Conservation (phyloP, 148 eudicot species). For the Diospyros lotus region DNA sequence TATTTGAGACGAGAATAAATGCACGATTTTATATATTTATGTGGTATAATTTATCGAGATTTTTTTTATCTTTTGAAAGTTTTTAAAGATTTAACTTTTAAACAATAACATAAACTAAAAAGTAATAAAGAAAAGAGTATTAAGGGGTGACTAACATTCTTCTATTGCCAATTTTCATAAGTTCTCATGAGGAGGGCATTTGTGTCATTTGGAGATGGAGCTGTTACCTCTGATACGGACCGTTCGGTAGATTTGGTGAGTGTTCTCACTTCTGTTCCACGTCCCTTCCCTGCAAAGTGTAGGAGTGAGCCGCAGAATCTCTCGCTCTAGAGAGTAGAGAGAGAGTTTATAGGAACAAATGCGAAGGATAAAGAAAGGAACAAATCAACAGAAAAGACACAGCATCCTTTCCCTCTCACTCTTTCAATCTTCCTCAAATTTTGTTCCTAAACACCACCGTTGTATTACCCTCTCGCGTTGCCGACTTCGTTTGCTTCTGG, state of each 20-base stretch:
- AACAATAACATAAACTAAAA: no score
- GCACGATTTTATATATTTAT: no score
- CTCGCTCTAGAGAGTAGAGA: not conserved
- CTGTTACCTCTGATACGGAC: constrained; percentile 7
- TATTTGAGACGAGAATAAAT: no score
- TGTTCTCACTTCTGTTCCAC: constrained; percentile 31
- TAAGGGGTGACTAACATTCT: no score
- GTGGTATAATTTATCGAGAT: no score
- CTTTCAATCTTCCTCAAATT: constrained; percentile 11
- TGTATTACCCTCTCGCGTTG: constrained; percentile 4
- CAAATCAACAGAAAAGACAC: constrained; percentile 9
- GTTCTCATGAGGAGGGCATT: constrained; percentile 4
- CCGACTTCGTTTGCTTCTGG: constrained; percentile 5
- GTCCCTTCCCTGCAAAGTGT: constrained; percentile 41
- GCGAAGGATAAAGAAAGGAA: constrained; percentile 21
- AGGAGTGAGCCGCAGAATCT: constrained; percentile 6
- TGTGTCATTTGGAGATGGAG: not conserved
- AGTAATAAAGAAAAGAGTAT: no score
- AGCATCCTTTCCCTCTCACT: constrained; percentile 4
- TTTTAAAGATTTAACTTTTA: no score
- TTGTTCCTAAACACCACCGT: constrained; percentile 1
- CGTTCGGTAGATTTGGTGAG: constrained; percentile 19
- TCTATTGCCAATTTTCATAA: no score
- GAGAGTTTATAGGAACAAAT: constrained; percentile 11
- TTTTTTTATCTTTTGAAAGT: no score